Base-by-base conservation (phyloP, 148 eudicot genomes). In the Polygonum maritimum region DNA sequence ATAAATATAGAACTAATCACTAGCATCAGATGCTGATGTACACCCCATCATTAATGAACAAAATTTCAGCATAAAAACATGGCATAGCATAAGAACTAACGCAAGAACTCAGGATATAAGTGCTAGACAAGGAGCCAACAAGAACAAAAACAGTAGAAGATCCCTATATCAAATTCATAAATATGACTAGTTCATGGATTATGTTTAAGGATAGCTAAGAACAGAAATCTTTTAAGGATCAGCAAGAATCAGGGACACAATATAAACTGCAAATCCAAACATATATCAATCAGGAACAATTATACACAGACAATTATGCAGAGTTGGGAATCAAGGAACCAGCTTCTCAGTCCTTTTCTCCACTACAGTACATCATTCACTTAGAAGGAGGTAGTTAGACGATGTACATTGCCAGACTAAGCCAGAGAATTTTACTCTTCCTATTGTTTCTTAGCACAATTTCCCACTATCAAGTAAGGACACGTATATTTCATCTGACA, bases 21-120 rank as follows among this genome's bases (percentile, higher is more conserved):
- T 26, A 26, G 31, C 31, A 26, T 26, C 31, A 26, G 1, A 91
- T 91, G 77, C 91, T 89, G 13, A 88, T 87, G 76, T 90, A 92
- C 78, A 90, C 92, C 55, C 92, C 89, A 60, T 74, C 39, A 63
- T 31, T 16, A 33, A 33, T 63, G 69, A 63, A 18, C 69, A 63
- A 63, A 63, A 13, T 13, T 63, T 63, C 69, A 58, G 35, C 36
- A 63, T 3, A 39, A 63, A n/a, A 31, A 19, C 41, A 63, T 63
- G 5, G 7, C 40, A 63, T 11, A 26, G 6, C 5, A 8, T 60
- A 35, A 63, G 38, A 63, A 63, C 69, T 11, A 33, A 63, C 35
- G 40, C 18, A 63, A 16, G 6, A 35, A 63, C 35, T 26, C 31
- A 26, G 31, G 31, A 26, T 26, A 26, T 26, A 26, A 26, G 31